A percentile compares a stretch with the other conserved stretches of the same genome.
These are phyloP conservation scores for Sistotremastrum niveocremeum DNA, from an alignment of 768 basidiomycete genomes.

Conservation along the genomic window DNA sequence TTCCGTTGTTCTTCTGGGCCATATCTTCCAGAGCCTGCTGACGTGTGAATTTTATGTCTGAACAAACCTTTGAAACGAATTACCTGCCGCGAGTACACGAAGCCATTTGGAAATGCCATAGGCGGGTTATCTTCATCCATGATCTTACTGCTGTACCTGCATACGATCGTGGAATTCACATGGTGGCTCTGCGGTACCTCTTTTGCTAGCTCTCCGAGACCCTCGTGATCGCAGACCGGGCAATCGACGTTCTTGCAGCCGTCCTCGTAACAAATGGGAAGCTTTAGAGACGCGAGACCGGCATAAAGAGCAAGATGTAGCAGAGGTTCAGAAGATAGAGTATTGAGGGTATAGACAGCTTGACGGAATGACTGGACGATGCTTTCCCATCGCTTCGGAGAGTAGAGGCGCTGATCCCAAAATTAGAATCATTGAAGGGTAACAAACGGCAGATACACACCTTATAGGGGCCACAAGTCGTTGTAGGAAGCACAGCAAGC, in stretches of 20 bases:
- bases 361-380: slow-evolving; percentile 71
- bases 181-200: slow-evolving; percentile 92
- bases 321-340: slow-evolving; percentile 75
- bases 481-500: slow-evolving; percentile 60
- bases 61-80: neutral
- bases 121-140: slow-evolving; percentile 94
- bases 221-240: slow-evolving; percentile 72
- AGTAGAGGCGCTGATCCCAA: slow-evolving; percentile 60
- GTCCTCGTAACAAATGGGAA: slow-evolving; percentile 66
- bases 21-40: slow-evolving; percentile 76
- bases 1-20: slow-evolving; percentile 64
- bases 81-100: slow-evolving; percentile 90
- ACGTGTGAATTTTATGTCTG: neutral
- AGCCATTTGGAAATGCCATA: slow-evolving; percentile 80
- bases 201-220: slow-evolving; percentile 60
- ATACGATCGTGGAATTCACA: slow-evolving; percentile 91
- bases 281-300: slow-evolving; percentile 80
- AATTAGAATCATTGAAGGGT: neutral
- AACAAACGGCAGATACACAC: slow-evolving; percentile 24
- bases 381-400: slow-evolving; percentile 58
- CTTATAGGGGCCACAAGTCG: slow-evolving; percentile 67
- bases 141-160: slow-evolving; percentile 78
- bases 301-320: slow-evolving; percentile 83
- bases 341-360: slow-evolving; percentile 79
- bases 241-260: slow-evolving; percentile 66